Conservation (phyloP, 2,329 filamentous ascomycete genomes). For the Cadophora luteo-olivacea region DNA sequence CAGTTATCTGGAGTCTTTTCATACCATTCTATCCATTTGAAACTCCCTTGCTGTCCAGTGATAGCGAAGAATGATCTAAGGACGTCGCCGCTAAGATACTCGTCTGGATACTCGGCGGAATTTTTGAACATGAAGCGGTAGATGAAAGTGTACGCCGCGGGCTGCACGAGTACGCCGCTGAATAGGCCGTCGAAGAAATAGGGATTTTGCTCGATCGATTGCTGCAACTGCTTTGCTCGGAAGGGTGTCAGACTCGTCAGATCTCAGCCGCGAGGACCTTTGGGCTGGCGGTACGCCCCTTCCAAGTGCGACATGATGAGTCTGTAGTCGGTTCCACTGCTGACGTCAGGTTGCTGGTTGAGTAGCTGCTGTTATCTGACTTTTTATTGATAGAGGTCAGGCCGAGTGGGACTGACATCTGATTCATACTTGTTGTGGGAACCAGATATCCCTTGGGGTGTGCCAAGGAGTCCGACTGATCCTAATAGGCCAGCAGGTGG, state of each 20-base stretch:
- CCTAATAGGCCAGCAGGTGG: conserved; percentile 42
- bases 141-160: conserved; percentile 37
- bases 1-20: conserved; percentile 38
- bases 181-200: conserved; percentile 57
- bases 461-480: conserved; percentile 42
- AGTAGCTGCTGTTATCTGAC: neutral
- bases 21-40: conserved; percentile 24
- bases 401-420: conserved; percentile 58
- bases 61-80: conserved; percentile 44
- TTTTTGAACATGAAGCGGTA: conserved; percentile 40
- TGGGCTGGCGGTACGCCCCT: conserved; percentile 51
- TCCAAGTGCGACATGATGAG: conserved; percentile 60
- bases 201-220: conserved; percentile 57
- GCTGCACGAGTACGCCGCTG: conserved; percentile 32
- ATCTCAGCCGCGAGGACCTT: conserved; percentile 48
- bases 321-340: conserved; percentile 55
- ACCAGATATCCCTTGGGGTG: conserved; percentile 55
- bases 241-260: conserved; percentile 52
- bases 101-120: conserved; percentile 39
- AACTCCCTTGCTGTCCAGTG: conserved; percentile 36
- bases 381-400: conserved; percentile 55
- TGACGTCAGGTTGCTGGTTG: conserved; percentile 23
- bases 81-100: conserved; percentile 47
- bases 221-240: conserved; percentile 52
- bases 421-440: conserved; percentile 62